A percentile compares a stretch with the other conserved stretches of the same genome.
phyloP scores from a whole-genome alignment of 2,329 filamentous ascomycete genomes.

The Xylariaceae sp. region DNA sequence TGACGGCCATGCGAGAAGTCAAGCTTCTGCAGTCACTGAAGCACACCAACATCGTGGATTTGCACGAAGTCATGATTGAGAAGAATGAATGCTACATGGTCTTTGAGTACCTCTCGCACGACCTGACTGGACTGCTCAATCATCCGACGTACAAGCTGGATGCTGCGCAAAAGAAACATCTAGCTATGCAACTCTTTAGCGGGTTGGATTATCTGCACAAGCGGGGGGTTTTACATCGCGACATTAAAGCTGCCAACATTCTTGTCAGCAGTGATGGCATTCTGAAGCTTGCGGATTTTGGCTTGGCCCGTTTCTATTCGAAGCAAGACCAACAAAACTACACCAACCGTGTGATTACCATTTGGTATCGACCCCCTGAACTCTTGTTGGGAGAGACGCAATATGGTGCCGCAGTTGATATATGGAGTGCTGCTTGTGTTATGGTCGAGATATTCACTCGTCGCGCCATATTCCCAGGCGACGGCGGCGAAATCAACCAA shows the following conservation, averaged over 20 bases:
- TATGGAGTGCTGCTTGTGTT: constrained; percentile 97
- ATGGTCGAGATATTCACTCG: constrained; percentile 94
- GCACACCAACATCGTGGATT: constrained; percentile 74
- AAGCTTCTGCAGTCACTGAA: constrained; percentile 83
- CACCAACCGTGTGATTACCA: constrained; percentile 97
- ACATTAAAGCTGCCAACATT: constrained; percentile 98
- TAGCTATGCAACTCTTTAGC: constrained; percentile 88
- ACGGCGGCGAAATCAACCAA: constrained; percentile 92
- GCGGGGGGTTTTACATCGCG: constrained; percentile 88
- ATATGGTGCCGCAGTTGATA: constrained; percentile 84
- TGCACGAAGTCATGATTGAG: constrained; percentile 95
- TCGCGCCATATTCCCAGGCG: constrained; percentile 89
- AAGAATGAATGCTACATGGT: constrained; percentile 99
- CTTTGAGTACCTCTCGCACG: constrained; percentile 95
- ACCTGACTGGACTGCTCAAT: constrained; percentile 89
- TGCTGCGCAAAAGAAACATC: constrained; percentile 80
- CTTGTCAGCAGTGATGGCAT: constrained; percentile 84
- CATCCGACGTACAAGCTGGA: constrained; percentile 88
- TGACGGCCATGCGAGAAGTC: constrained; percentile 86
- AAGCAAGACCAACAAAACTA: constrained; percentile 91
- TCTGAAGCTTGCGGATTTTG: constrained; percentile 92
- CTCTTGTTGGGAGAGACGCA: constrained; percentile 85
- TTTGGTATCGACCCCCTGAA: constrained; percentile 93
- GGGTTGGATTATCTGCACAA: constrained; percentile 90
- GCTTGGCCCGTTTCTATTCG: constrained; percentile 90